Base-by-base conservation (phyloP, 768 basidiomycete species). In the Leucosporidium yakuticum region DNA sequence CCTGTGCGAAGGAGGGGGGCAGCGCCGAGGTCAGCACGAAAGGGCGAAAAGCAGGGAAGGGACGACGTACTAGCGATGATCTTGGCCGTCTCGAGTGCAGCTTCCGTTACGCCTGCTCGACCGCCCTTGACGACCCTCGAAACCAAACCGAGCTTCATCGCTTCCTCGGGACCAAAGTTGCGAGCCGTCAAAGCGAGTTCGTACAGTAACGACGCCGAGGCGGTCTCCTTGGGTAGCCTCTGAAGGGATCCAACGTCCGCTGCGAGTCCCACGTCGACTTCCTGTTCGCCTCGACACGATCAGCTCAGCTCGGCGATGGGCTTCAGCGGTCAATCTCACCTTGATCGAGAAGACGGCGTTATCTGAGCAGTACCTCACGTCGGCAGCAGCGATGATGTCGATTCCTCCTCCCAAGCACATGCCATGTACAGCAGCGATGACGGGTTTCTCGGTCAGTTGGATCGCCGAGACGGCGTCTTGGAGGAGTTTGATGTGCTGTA, bases 241-340 rank as follows among this genome's bases (percentile, higher is more conserved):
- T 91, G 89, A 9, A 95, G 84, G 0, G 90, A 86, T 0, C 93
- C 93, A 50, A 93, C 86, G 76, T 94, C 92, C 0, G 92, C 87
- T 4, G 92, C 91, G 0, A 95, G 81, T 0, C 89, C 91, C 31
- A 92, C 83, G 75, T 92, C 89, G 4, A 91, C 87, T 82, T 83
- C 76, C 91, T 91, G 2, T 87, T 87, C 4, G 90, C 83, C 87
- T 84, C 0, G 90, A 90, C 50, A 90, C 85, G 74, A 44, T 91
- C 90, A 0, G 90, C 87, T 85, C 60, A 65, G 36, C 23, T 34
- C 55, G 55, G 25, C 12, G 19, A 20, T 12, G 4, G 2, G 4
- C 2, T 4, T 20, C 15, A 23, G 69, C 2, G 34, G 31, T 11
- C 25, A 20, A n/a, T 47, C 82, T 59, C 54, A 86, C 90, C 80